A percentile compares a stretch with the other conserved stretches of the same genome.
Evolutionary conservation across 257 asterid species (phyloP).

Genomic region (Capsicum pubescens): DNA sequence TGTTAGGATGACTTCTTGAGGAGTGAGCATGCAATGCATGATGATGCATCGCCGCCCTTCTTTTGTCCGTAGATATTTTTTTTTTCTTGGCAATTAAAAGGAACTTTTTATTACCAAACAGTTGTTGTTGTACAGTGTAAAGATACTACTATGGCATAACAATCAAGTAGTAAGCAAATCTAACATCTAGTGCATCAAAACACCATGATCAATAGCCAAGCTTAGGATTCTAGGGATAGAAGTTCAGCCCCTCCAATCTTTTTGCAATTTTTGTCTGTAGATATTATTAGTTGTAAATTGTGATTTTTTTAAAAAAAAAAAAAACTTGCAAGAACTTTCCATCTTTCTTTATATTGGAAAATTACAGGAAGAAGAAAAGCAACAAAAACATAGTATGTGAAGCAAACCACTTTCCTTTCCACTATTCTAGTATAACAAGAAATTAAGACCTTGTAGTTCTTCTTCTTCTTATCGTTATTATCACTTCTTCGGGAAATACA

Average conservation of each 20-base stretch:
- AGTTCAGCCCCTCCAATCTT: too few species aligned
- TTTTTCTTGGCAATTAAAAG: too few species aligned
- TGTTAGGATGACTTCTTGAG: not conserved
- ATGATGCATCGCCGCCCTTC: not conserved
- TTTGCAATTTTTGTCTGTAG: too few species aligned
- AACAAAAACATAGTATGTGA: slow-evolving; percentile 6
- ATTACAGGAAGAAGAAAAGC: not conserved
- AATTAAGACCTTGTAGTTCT: not conserved
- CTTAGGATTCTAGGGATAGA: not conserved
- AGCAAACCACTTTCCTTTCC: not conserved
- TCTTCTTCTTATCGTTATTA: not conserved
- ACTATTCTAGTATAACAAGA: not conserved
- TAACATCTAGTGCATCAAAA: not conserved
- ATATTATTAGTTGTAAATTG: too few species aligned
- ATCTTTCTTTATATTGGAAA: not conserved
- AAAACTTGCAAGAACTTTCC: not conserved
- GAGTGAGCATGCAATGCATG: not conserved
- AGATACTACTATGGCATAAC: not conserved
- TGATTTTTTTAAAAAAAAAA: too few species aligned
- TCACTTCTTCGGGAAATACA: slow-evolving; percentile 2
- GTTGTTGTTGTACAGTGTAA: not conserved
- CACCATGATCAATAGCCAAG: not conserved
- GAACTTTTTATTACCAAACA: too few species aligned
- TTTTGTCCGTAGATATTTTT: not conserved
- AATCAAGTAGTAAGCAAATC: not conserved